These are phyloP conservation scores for Pythium sp. DNA, from an alignment of 352 stramenopile species.

Conservation along the genomic window DNA sequence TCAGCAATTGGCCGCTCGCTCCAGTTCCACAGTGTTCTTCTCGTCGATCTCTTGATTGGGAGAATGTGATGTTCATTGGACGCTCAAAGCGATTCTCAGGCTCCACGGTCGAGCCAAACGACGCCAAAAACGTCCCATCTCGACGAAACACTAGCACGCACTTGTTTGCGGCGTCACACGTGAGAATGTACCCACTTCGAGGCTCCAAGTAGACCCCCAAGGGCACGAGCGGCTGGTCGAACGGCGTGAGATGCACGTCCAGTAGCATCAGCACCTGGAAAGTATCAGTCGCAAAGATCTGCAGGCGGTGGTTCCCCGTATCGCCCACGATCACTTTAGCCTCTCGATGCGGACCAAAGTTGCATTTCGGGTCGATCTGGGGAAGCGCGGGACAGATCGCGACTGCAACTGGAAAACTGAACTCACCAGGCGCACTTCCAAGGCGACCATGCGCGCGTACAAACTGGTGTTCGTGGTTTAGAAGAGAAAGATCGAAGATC, in stretches of 20 bases:
- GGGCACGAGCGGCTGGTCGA: constrained; percentile 40
- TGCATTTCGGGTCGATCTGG: constrained; percentile 25
- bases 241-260: constrained; percentile 34
- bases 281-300: constrained; percentile 33
- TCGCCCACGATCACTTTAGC: constrained; percentile 55
- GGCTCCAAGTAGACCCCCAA: constrained; percentile 40
- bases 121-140: constrained; percentile 36
- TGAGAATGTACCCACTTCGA: constrained; percentile 46
- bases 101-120: constrained; percentile 49
- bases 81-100: constrained; percentile 39
- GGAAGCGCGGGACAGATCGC: constrained; percentile 42
- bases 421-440: constrained; percentile 30
- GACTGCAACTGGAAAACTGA: constrained; percentile 46
- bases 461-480: constrained; percentile 12
- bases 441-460: constrained; percentile 30
- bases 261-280: constrained; percentile 31
- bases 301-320: constrained; percentile 49
- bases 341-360: constrained; percentile 46
- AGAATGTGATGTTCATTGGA: constrained; percentile 27
- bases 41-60: not conserved
- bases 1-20: not conserved
- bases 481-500: constrained; percentile 43
- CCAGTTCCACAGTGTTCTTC: not conserved
- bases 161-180: constrained; percentile 38
- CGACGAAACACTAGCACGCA: constrained; percentile 49